Conservation (phyloP, 2,329 filamentous ascomycete species). For the Aspergillus pseudonomiae region DNA sequence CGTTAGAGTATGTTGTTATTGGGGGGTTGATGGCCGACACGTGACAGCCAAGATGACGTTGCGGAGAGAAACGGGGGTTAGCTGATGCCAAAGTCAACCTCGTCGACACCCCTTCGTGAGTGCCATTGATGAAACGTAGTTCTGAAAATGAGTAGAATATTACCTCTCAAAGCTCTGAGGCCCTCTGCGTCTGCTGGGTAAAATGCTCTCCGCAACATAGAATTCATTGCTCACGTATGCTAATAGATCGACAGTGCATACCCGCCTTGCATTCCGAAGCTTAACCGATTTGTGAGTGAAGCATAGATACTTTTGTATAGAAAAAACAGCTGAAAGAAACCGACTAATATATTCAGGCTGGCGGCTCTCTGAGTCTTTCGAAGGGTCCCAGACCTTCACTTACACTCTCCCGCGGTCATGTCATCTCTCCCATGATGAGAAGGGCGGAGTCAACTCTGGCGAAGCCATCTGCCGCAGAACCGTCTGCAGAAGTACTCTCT, state of each 20-base stretch:
- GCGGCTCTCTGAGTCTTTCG: slow-evolving; percentile 7
- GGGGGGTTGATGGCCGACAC: not conserved
- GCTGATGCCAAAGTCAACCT: not conserved
- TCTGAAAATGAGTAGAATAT: not conserved
- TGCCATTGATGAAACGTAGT: not conserved
- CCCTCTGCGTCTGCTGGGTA: slow-evolving; percentile 2
- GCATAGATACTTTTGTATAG: not conserved
- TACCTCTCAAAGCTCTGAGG: not conserved
- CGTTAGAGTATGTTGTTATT: not conserved
- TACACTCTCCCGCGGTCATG: not conserved
- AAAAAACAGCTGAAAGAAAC: not conserved
- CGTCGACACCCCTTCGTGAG: not conserved
- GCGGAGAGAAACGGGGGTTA: not conserved
- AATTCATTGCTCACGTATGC: too few species aligned
- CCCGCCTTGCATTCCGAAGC: slow-evolving; percentile 10
- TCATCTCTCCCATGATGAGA: not conserved
- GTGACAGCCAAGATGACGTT: not conserved
- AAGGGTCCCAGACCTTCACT: slow-evolving; percentile 3
- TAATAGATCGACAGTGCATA: slow-evolving; percentile 11
- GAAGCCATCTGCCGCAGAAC: not conserved
- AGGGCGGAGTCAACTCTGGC: slow-evolving; percentile 10
- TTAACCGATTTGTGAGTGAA: slow-evolving; percentile 14
- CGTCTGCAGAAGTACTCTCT: not conserved
- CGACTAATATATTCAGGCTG: slow-evolving; percentile 2
- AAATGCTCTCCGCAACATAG: not conserved